Conservation (phyloP, 2,329 filamentous ascomycete genomes). For the Aspergillus eucalypticola region DNA sequence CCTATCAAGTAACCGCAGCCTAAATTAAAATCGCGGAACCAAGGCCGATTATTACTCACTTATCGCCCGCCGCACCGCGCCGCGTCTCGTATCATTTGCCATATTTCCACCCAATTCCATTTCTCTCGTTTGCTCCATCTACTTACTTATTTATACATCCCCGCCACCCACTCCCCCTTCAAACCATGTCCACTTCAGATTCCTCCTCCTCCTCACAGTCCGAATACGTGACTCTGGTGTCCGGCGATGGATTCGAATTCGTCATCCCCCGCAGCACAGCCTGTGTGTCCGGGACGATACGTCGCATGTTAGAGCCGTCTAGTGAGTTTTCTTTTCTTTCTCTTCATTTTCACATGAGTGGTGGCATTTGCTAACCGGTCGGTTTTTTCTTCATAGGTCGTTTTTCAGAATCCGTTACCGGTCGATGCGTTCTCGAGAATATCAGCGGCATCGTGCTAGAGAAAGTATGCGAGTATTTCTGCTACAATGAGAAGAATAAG, state of each 20-base stretch:
- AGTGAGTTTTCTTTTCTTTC: slow-evolving; percentile 48
- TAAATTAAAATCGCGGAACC: background rate
- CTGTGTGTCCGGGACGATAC: slow-evolving; percentile 62
- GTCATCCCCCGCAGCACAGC: slow-evolving; percentile 62
- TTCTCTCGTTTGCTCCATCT: background rate
- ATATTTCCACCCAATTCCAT: background rate
- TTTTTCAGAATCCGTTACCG: slow-evolving; percentile 61
- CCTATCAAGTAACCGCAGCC: too few species aligned
- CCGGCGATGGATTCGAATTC: slow-evolving; percentile 66
- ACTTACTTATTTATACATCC: too few species aligned
- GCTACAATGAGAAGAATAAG: slow-evolving; percentile 66
- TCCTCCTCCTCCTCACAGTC: slow-evolving; percentile 27
- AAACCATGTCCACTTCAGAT: slow-evolving; percentile 18
- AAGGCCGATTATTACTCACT: background rate
- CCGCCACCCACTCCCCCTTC: slow-evolving; percentile 3
- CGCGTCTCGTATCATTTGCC: background rate
- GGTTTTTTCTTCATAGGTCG: slow-evolving; percentile 46
- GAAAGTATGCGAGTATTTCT: slow-evolving; percentile 70
- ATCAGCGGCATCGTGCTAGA: slow-evolving; percentile 65
- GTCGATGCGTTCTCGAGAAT: slow-evolving; percentile 60
- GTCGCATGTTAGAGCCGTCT: slow-evolving; percentile 62
- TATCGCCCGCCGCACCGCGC: background rate
- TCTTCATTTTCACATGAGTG: background rate
- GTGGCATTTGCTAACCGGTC: background rate
- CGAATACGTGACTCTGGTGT: slow-evolving; percentile 65